Evolutionary conservation across 129 eudicot genomes (phyloP).

Genomic region (Chrysanthemum seticuspe): DNA sequence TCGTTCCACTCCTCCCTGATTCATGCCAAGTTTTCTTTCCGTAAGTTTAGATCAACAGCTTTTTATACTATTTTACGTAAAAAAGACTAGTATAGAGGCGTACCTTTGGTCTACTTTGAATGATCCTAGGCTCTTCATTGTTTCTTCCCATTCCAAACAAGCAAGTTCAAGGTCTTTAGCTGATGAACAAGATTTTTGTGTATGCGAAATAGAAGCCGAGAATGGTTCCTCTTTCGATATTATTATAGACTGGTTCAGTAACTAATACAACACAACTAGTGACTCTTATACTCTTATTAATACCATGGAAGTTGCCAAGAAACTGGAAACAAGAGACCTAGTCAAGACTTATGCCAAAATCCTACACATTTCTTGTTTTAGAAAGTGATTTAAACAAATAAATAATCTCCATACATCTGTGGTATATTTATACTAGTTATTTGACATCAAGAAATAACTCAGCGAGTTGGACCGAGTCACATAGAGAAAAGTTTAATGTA

Average conservation of each 20-base stretch:
- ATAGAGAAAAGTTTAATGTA: neutral
- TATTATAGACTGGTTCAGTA: conserved; percentile 14
- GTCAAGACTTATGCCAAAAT: conserved; percentile 36
- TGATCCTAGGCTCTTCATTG: conserved; percentile 41
- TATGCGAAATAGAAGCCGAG: conserved; percentile 4
- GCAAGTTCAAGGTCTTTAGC: conserved; percentile 7
- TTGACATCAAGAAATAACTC: conserved; percentile 21
- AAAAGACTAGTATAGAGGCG: neutral
- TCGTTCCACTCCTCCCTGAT: conserved; percentile 47
- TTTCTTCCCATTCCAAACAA: conserved; percentile 47
- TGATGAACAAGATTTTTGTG: conserved; percentile 16
- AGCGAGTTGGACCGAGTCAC: conserved; percentile 21
- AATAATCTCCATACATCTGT: conserved; percentile 18
- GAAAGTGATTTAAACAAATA: conserved; percentile 35
- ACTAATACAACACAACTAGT: conserved; percentile 19
- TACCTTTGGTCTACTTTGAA: conserved; percentile 53
- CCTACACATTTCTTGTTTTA: conserved; percentile 34
- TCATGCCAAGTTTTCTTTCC: neutral
- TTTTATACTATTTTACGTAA: neutral
- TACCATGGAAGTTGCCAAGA: conserved; percentile 43
- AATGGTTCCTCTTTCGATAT: neutral
- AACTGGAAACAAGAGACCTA: conserved; percentile 27
- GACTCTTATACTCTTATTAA: conserved; percentile 19
- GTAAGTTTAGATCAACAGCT: conserved; percentile 21
- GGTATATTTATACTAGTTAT: conserved; percentile 26